Percentiles rank a stretch among this genome's conserved stretches.
Evolutionary conservation across 139 green algal species (phyloP).

Genomic region (Asterochloris erici): DNA sequence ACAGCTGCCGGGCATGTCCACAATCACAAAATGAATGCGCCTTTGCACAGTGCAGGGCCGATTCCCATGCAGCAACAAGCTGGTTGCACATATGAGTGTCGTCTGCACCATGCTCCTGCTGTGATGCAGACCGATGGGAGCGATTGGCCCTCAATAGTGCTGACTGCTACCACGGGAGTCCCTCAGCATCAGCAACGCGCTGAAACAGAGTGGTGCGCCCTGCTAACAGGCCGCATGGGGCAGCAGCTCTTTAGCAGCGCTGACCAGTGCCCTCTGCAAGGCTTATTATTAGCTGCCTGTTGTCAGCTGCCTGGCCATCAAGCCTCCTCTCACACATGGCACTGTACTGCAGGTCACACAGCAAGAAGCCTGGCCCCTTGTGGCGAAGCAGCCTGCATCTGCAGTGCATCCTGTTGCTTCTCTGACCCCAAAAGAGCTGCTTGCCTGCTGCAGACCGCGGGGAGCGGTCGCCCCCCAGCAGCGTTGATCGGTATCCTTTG

Average conservation of each 20-base stretch:
- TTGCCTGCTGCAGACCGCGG: background rate
- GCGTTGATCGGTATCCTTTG: background rate
- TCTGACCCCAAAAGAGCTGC: background rate
- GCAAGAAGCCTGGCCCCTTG: background rate
- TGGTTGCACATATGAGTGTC: too few relatives aligned
- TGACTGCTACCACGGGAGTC: background rate
- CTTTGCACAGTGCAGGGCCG: too few relatives aligned
- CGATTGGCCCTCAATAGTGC: too few relatives aligned
- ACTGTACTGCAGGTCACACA: background rate
- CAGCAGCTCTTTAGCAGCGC: background rate
- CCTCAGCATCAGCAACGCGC: slow-evolving; percentile 1
- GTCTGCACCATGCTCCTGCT: too few relatives aligned
- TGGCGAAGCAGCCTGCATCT: background rate
- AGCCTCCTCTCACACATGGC: background rate
- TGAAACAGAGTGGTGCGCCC: background rate
- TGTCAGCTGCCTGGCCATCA: background rate
- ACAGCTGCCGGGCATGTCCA: too few relatives aligned
- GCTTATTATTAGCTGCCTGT: background rate
- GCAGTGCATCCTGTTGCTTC: background rate
- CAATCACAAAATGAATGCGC: too few relatives aligned
- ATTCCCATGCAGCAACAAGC: too few relatives aligned
- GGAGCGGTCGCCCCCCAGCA: background rate
- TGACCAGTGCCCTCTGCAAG: background rate
- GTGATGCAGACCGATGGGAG: too few relatives aligned
- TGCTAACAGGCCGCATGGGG: background rate